Evolutionary conservation across 139 green algal genomes (phyloP).

Genomic region (Tetratostichococcus sp.): DNA sequence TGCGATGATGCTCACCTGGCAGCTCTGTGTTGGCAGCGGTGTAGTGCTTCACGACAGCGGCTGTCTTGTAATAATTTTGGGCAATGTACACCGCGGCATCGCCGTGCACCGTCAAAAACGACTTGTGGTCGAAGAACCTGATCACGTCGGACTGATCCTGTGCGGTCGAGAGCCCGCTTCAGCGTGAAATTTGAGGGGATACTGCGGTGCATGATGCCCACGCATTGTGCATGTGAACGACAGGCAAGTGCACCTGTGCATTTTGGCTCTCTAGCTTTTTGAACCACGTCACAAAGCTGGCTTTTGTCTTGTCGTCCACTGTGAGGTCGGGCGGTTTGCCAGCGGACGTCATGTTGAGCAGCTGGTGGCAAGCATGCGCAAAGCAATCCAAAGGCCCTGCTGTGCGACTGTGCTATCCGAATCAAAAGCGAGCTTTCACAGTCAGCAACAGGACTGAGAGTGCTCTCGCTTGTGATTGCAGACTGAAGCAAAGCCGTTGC

Average conservation of each 20-base stretch:
- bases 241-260: slow-evolving; percentile 18
- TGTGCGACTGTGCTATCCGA: too few relatives aligned
- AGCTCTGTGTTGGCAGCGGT: slow-evolving; percentile 21
- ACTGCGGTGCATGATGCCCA: neutral
- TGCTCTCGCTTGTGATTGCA: too few relatives aligned
- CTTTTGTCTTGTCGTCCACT: slow-evolving; percentile 31
- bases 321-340: slow-evolving; percentile 29
- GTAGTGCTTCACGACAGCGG: slow-evolving; percentile 55
- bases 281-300: slow-evolving; percentile 47
- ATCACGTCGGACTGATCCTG: slow-evolving; percentile 46
- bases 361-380: too few relatives aligned
- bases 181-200: too few relatives aligned
- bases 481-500: too few relatives aligned
- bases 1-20: slow-evolving; percentile 7
- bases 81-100: slow-evolving; percentile 71
- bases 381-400: too few relatives aligned
- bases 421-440: too few relatives aligned
- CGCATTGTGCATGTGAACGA: neutral
- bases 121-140: slow-evolving; percentile 66
- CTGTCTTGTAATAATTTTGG: slow-evolving; percentile 74
- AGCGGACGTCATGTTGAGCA: neutral
- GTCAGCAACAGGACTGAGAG: too few relatives aligned
- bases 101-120: slow-evolving; percentile 82
- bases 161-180: neutral
- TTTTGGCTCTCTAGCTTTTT: slow-evolving; percentile 8